phyloP scores from a whole-genome alignment of 257 asterid genomes.

The Misopates orontium region DNA sequence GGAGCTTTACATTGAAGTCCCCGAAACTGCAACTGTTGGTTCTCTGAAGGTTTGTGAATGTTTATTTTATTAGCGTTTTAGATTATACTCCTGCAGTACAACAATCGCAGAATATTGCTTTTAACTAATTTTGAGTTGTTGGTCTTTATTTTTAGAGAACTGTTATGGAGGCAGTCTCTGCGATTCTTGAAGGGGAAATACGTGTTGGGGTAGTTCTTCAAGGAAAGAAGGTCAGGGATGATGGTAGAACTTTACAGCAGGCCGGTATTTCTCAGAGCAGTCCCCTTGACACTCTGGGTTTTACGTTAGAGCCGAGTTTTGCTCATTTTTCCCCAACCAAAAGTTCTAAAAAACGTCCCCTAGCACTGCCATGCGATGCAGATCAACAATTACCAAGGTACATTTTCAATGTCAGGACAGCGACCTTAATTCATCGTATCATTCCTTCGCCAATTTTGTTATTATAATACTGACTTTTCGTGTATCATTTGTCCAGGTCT shows the following conservation, averaged over 20 bases:
- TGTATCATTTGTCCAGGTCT: conserved; percentile 43
- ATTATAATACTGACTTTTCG: conserved; percentile 9
- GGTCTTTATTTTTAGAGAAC: conserved; percentile 47
- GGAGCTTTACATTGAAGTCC: conserved; percentile 89
- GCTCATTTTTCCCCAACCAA: conserved; percentile 36
- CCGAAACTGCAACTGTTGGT: conserved; percentile 89
- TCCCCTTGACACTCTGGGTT: conserved; percentile 61
- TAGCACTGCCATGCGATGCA: conserved; percentile 33
- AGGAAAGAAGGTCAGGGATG: conserved; percentile 75
- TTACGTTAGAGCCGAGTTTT: conserved; percentile 59
- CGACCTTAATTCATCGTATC: no score
- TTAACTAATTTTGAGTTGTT: conserved; percentile 8
- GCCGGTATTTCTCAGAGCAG: conserved; percentile 63
- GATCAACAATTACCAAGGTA: conserved; percentile 44
- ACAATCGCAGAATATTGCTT: background rate
- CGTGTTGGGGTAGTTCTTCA: conserved; percentile 71
- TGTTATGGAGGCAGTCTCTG: conserved; percentile 69
- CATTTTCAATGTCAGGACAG: background rate
- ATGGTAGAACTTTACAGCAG: conserved; percentile 63
- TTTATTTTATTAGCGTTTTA: conserved; percentile 12
- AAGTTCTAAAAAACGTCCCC: conserved; percentile 33
- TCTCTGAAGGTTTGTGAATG: conserved; percentile 71
- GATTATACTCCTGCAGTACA: background rate
- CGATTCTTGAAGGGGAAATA: conserved; percentile 65
- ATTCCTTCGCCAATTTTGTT: background rate